Evolutionary conservation across 2,329 filamentous ascomycete species (phyloP).

Genomic region (Trichoderma sp.): DNA sequence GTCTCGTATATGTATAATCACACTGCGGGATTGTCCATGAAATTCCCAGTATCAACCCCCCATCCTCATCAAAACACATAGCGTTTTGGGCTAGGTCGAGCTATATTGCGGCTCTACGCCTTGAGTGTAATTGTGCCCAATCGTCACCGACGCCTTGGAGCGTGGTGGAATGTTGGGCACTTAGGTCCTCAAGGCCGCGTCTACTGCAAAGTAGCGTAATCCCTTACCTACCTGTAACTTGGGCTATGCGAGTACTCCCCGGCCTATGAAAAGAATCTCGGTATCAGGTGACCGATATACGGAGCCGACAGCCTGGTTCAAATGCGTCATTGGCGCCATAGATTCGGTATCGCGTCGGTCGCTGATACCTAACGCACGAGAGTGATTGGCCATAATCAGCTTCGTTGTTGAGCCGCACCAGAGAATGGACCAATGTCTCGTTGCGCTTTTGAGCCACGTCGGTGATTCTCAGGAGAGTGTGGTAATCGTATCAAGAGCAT

Average conservation of each 20-base stretch:
- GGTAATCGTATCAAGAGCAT: no score
- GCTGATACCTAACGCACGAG: background rate
- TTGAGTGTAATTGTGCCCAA: background rate
- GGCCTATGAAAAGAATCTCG: background rate
- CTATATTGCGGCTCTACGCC: background rate
- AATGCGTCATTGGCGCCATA: background rate
- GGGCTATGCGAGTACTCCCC: background rate
- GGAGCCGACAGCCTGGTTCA: background rate
- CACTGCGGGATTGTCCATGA: no score
- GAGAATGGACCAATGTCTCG: no score
- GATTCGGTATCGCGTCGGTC: background rate
- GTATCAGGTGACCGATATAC: background rate
- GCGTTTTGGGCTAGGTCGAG: background rate
- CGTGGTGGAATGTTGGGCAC: background rate
- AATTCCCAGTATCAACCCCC: background rate
- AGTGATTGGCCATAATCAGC: background rate
- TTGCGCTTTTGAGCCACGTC: no score
- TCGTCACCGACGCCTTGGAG: background rate
- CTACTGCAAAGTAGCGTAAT: background rate
- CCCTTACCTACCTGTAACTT: background rate
- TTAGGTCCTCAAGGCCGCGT: background rate
- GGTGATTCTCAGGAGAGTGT: no score
- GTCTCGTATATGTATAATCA: rapidly evolving
- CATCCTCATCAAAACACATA: no score
- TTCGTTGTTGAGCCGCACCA: background rate